Evolutionary conservation across 2,329 filamentous ascomycete genomes (phyloP).

Genomic region (Aspergillus luchuensis): DNA sequence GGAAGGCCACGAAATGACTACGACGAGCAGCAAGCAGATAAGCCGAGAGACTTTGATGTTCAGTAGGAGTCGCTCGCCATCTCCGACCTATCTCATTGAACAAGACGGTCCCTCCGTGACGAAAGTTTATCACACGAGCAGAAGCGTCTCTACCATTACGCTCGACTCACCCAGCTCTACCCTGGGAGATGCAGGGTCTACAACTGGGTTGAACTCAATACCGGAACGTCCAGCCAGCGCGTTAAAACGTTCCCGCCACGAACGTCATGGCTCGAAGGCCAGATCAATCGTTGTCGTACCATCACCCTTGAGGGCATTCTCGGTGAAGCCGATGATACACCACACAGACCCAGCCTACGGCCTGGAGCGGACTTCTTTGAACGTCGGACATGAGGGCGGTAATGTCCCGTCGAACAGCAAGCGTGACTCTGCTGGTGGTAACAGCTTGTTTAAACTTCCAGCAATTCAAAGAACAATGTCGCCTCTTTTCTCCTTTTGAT

Average conservation of each 20-base stretch:
- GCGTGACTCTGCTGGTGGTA: neutral
- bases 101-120: conserved; percentile 18
- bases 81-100: conserved; percentile 26
- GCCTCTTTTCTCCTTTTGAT: conserved; percentile 18
- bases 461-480: conserved; percentile 19
- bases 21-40: conserved; percentile 16
- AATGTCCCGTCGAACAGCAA: neutral
- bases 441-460: conserved; percentile 15
- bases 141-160: conserved; percentile 4
- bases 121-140: conserved; percentile 16
- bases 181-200: neutral
- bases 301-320: conserved; percentile 14
- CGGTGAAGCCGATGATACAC: conserved; percentile 10
- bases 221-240: conserved; percentile 7
- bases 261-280: conserved; percentile 17
- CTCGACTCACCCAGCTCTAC: conserved; percentile 3
- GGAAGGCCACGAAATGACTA: conserved; percentile 10
- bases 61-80: conserved; percentile 29
- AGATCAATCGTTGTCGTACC: conserved; percentile 20
- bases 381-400: neutral
- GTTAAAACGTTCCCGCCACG: neutral
- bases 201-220: neutral
- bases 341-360: neutral
- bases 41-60: conserved; percentile 35
- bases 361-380: neutral